These are phyloP conservation scores for Lodderomyces orthopsilosis DNA, from an alignment of 1,139 yeast genomes.

Conservation along the genomic window DNA sequence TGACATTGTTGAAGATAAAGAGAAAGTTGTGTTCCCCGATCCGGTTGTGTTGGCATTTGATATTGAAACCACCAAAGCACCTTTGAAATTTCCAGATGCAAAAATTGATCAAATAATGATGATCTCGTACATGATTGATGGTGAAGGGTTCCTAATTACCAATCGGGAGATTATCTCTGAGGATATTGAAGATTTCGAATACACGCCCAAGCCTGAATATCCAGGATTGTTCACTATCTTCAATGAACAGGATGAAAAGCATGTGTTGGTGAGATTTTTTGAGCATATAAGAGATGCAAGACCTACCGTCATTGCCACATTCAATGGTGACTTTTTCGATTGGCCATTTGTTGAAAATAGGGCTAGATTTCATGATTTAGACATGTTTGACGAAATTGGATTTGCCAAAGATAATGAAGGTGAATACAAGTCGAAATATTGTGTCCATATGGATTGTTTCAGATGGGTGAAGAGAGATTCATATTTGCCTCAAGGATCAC, in stretches of 20 bases:
- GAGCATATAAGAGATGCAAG: constrained; percentile 84
- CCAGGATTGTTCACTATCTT: constrained; percentile 88
- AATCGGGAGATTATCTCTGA: constrained; percentile 91
- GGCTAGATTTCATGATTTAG: constrained; percentile 76
- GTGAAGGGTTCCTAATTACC: constrained; percentile 91
- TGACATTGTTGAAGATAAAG: constrained; percentile 59
- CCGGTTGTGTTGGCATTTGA: constrained; percentile 97
- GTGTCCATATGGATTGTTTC: constrained; percentile 96
- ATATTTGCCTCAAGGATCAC: constrained; percentile 96
- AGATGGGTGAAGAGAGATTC: constrained; percentile 99
- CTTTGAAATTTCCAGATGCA: constrained; percentile 93
- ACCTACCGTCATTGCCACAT: constrained; percentile 96
- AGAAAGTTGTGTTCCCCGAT: constrained; percentile 90
- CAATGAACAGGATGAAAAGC: constrained; percentile 85
- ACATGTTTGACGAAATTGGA: constrained; percentile 93
- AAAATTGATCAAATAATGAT: constrained; percentile 94
- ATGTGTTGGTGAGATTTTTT: constrained; percentile 70
- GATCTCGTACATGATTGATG: constrained; percentile 99
- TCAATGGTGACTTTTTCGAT: constrained; percentile 97
- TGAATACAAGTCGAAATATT: constrained; percentile 87
- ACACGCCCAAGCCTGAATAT: constrained; percentile 95
- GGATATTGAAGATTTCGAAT: constrained; percentile 95
- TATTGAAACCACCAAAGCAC: constrained; percentile 96
- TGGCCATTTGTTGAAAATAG: constrained; percentile 98
- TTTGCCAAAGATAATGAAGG: constrained; percentile 87